Evolutionary conservation across 441 rosid genomes (phyloP), one percentile per base, ranked within the genome.

Genomic region (Iberis amara): DNA sequence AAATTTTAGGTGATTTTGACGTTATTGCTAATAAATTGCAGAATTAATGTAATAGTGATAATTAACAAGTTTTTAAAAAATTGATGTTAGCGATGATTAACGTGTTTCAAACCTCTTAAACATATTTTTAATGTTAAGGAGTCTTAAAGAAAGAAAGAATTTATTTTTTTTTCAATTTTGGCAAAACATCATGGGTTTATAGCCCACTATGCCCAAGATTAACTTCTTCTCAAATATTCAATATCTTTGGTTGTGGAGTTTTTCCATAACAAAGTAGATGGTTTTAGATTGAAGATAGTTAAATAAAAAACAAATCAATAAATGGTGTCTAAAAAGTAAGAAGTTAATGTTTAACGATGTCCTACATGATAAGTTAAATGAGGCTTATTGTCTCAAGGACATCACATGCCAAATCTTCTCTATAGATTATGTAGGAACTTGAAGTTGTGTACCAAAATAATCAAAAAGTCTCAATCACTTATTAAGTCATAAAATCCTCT

Each of bases 241-340:
- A n/a, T n/a, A n/a, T n/a, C n/a, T n/a, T n/a, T n/a, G n/a, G n/a
- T n/a, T n/a, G n/a, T n/a, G n/a, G n/a, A 8, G 2, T 6, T 31
- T 7, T 42, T 38, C 6, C 42, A 57, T 51, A 30, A 32, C 10
- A 32, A 32, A 51, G 64, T 55, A 51, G 49, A 65, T 65, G 64
- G 64, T 24, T 65, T 65, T 58, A 64, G 59, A 9, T 52, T 32
- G 33, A 24, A 65, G 69, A 57, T 51, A 65, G n/a, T 42, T 44
- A 45, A 65, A 65, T 64, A 64, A 52, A 58, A 43, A 58, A 46
- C 59, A 58, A 13, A 65, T 31, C 50, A 65, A 39, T 65, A 39
- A 65, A 58, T 52, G 69, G 55, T 65, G 69, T 57, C 31, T n/a
- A n/a, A n/a, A n/a, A n/a, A n/a, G n/a, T 50, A 53, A 65, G 55